Evolutionary conservation across 306 rosid genomes (phyloP).

Genomic region (Argentina anserina): DNA sequence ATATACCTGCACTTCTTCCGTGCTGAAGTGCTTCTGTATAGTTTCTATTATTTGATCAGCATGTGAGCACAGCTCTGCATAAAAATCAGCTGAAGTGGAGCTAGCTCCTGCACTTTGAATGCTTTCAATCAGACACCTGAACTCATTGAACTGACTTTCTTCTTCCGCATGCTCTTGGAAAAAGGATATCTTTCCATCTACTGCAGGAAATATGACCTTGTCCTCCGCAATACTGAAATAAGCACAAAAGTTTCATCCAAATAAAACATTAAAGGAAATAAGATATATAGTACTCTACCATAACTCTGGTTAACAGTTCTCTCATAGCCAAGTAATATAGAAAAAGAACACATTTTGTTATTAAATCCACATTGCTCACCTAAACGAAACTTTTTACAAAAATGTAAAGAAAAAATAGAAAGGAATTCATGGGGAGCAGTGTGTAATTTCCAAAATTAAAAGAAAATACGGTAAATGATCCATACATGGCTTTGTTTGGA

Average conservation of each 20-base stretch:
- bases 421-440: not conserved
- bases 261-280: conserved; percentile 9
- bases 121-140: conserved; percentile 78
- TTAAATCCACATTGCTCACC: too few species aligned
- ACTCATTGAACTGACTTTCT: conserved; percentile 92
- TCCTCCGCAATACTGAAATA: conserved; percentile 95
- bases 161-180: conserved; percentile 85
- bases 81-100: conserved; percentile 82
- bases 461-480: not conserved
- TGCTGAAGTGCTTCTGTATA: conserved; percentile 76
- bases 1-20: conserved; percentile 92
- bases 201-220: conserved; percentile 94
- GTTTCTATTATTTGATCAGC: conserved; percentile 97
- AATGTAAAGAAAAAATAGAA: not conserved
- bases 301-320: not conserved
- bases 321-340: not conserved
- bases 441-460: not conserved
- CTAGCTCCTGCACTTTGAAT: conserved; percentile 82
- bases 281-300: not conserved
- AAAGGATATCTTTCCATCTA: conserved; percentile 89
- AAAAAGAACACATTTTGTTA: too few species aligned
- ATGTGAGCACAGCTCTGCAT: conserved; percentile 76
- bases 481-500: not conserved
- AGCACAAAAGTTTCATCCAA: conserved; percentile 25
- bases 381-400: too few species aligned